Evolutionary conservation across 768 basidiomycete genomes (phyloP), one percentile per base, ranked within the genome.

Genomic region (Lactarius psammicola): DNA sequence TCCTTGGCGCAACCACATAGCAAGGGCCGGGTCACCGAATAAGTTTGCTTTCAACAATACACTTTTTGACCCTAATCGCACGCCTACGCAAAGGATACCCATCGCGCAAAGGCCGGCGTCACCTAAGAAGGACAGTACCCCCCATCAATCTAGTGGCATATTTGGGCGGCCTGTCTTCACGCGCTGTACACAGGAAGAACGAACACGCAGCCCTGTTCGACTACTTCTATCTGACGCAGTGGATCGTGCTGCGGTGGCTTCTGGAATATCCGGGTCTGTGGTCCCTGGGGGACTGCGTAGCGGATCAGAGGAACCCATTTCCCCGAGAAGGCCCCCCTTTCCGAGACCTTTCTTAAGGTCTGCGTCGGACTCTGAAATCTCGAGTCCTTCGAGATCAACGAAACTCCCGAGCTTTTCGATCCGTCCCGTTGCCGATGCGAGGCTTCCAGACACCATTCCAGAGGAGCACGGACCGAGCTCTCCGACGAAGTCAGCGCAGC

Each of bases 41-140:
- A 68, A 68, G 36, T 60, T 56, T 28, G 42, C 54, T n/a, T n/a
- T 57, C 26, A 40, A 54, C 31, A 34, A n/a, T 55, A 59, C 57
- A 13, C 57, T 66, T 11, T 15, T 54, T 31, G 69, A 69, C 33
- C 68, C 64, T 10, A 60, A 56, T n/a, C 60, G 57, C 60, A 65
- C 69, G 2, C 70, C 70, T 23, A 69, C 70, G 10, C 58, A 64
- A 54, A 67, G 69, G 62, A 63, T 71, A 36, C 66, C 66, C 20
- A 70, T 65, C 28, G 46, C 62, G 11, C 64, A 66, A 33, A 56
- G 55, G 18, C 55, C 63, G 18, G 58, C 30, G 30, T 69, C 70
- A 10, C 64, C 62, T 17, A 33, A 23, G 60, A 70, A 62, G 51
- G 38, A 34, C 3, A 28, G 17, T 40, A 38, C 44, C 53, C 61